phyloP scores from a whole-genome alignment of 176 grass and related monocot genomes.

The Chrysopogon serrulatus region DNA sequence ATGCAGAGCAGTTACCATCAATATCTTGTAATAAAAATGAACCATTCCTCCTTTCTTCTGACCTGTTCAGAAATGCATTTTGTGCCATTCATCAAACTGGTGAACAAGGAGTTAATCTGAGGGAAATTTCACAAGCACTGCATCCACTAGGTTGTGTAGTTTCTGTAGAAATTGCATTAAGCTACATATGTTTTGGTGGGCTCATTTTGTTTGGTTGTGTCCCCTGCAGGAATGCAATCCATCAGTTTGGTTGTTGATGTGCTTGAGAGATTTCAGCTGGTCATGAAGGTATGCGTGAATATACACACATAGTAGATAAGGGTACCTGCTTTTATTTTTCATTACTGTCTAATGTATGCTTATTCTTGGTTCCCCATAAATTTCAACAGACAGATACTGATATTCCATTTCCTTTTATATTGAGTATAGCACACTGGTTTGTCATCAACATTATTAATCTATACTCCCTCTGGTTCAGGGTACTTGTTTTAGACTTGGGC shows the following conservation, averaged over 20 bases:
- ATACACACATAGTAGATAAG: neutral
- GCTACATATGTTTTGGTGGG: neutral
- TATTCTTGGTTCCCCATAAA: neutral
- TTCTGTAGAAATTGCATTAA: neutral
- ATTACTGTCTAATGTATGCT: neutral
- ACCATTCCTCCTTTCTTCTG: constrained; percentile 38
- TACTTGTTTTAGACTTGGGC: neutral
- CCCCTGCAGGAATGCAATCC: neutral
- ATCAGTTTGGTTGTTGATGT: constrained; percentile 47
- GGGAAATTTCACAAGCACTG: constrained; percentile 53
- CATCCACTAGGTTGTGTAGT: constrained; percentile 28
- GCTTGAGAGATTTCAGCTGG: constrained; percentile 53
- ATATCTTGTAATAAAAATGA: constrained; percentile 29
- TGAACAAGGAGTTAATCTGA: constrained; percentile 61
- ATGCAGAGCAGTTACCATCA: constrained; percentile 29
- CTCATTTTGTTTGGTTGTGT: neutral
- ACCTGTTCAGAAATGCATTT: constrained; percentile 57
- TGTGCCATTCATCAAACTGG: constrained; percentile 59
- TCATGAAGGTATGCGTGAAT: constrained; percentile 52
- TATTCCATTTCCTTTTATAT: neutral
- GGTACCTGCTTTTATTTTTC: neutral
- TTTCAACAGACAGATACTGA: neutral
- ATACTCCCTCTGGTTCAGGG: neutral
- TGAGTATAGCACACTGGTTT: neutral
- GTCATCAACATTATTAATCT: neutral